These are phyloP conservation scores for Circinella minor DNA, from an alignment of 371 early-diverging fungal species.

Conservation along the genomic window DNA sequence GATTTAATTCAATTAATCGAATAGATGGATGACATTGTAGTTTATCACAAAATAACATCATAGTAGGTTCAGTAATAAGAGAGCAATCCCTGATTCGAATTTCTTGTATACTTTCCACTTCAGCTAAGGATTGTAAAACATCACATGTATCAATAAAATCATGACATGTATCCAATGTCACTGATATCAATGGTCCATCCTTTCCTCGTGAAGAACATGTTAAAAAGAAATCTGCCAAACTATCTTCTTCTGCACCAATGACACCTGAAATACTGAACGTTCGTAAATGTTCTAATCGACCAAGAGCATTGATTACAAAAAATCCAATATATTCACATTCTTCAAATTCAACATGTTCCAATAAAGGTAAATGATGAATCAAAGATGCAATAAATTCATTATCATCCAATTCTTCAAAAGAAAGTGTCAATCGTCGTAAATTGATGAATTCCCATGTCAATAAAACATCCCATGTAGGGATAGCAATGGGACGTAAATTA, in stretches of 20 bases:
- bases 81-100: background rate
- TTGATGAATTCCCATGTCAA: background rate
- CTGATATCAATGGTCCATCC: background rate
- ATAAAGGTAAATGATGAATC: background rate
- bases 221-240: background rate
- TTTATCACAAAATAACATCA: background rate
- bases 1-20: background rate
- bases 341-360: background rate
- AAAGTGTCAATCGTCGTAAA: background rate
- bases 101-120: background rate
- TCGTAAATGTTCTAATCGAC: background rate
- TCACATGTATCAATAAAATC: constrained; percentile 4
- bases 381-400: background rate
- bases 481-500: background rate
- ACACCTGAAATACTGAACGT: background rate
- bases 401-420: background rate
- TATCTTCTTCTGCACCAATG: constrained; percentile 6
- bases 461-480: background rate
- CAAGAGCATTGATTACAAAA: background rate
- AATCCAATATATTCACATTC: constrained; percentile 3
- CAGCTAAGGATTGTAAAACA: background rate
- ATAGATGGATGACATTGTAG: background rate
- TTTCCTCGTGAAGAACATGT: background rate
- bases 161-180: background rate
- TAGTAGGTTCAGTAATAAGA: background rate